Percentiles rank a stretch among this genome's conserved stretches.
These are phyloP conservation scores for Echinochloa phyllopogon DNA, from an alignment of 176 grass and related monocot species.

Conservation along the genomic window DNA sequence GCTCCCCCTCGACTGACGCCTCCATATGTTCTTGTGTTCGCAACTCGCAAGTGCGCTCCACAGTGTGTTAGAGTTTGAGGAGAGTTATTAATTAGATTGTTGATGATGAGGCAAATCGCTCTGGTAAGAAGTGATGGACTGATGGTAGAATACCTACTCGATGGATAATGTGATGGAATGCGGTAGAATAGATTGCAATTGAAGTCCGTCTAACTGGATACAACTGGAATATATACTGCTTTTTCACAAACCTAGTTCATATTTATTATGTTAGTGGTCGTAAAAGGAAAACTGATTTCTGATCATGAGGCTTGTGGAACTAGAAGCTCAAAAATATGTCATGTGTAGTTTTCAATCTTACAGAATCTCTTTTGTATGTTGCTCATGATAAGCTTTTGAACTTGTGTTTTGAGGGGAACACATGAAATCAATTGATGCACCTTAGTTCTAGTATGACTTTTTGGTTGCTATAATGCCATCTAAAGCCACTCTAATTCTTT, in stretches of 20 bases:
- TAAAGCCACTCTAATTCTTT: neutral
- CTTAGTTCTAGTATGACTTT: neutral
- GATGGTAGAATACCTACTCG: neutral
- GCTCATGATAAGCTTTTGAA: neutral
- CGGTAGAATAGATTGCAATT: neutral
- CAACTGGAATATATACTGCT: neutral
- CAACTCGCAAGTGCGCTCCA: neutral
- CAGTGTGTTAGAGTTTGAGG: neutral
- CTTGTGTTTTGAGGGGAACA: neutral
- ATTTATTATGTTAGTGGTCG: neutral
- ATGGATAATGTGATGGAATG: neutral
- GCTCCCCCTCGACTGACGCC: conserved; percentile 4
- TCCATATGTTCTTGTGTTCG: neutral
- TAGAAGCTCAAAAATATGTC: neutral
- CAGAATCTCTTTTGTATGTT: neutral
- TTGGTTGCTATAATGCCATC: neutral
- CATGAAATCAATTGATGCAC: neutral
- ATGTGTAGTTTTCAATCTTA: neutral
- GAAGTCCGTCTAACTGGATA: neutral
- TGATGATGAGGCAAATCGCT: neutral
- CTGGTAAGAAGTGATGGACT: neutral
- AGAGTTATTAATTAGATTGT: too few relatives aligned
- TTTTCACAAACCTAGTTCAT: neutral
- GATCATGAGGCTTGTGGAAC: neutral
- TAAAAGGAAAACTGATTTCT: conserved; percentile 27